These are phyloP conservation scores for Arabis alpina DNA, from an alignment of 345 rosid species.

Conservation along the genomic window DNA sequence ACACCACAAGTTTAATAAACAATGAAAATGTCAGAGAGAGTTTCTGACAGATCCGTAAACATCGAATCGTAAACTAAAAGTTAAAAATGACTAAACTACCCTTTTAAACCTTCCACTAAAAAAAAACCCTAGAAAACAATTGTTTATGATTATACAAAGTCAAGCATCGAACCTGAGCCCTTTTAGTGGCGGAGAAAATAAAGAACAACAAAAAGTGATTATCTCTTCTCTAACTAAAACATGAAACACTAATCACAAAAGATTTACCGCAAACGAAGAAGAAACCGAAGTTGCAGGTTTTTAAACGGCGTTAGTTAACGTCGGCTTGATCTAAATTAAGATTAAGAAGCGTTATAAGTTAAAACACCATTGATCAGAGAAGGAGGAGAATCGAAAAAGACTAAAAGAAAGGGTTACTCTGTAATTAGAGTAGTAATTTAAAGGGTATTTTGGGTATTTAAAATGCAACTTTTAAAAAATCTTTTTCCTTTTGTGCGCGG, in stretches of 20 bases:
- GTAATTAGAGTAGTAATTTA: background rate
- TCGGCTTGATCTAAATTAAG: background rate
- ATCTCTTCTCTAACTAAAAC: background rate
- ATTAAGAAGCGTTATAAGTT: constrained; percentile 1
- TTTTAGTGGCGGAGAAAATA: background rate
- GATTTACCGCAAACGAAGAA: constrained; percentile 37
- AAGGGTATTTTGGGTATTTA: constrained; percentile 30
- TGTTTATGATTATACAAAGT: background rate
- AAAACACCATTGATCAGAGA: background rate
- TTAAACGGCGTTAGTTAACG: constrained; percentile 33
- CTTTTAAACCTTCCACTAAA: constrained; percentile 24
- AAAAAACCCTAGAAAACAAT: constrained; percentile 19
- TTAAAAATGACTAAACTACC: constrained; percentile 38
- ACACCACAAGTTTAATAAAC: constrained; percentile 1
- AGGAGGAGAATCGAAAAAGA: constrained; percentile 10
- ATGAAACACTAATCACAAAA: background rate
- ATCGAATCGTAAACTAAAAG: constrained; percentile 1
- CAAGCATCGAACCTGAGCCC: constrained; percentile 20
- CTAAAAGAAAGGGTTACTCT: constrained; percentile 10
- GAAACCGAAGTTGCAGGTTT: constrained; percentile 6
- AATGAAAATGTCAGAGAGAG: constrained; percentile 34
- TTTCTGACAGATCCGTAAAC: constrained; percentile 45
- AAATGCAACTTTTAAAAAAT: background rate
- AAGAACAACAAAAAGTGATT: background rate
- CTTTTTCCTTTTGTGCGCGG: background rate